Conservation (phyloP, 1,284 basidiomycete species). For the Papiliotrema terrestris region DNA sequence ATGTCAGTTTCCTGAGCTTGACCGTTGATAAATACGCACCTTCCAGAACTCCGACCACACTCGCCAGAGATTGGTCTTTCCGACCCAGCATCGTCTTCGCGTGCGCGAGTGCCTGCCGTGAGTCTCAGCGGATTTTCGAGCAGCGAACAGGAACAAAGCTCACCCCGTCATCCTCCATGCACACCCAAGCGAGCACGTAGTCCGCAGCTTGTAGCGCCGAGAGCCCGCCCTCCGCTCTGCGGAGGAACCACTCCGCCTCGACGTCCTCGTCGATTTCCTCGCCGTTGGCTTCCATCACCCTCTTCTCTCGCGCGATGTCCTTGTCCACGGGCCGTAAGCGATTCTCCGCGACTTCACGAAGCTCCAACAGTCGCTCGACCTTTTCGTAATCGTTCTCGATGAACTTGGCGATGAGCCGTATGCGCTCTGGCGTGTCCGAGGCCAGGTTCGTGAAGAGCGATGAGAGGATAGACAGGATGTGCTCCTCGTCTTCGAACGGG, state of each 20-base stretch:
- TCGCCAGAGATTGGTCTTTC: constrained; percentile 51
- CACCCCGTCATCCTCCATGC: constrained; percentile 98
- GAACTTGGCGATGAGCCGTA: constrained; percentile 87
- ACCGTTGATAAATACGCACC: constrained; percentile 22
- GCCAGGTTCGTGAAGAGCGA: constrained; percentile 85
- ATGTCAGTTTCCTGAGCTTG: not conserved
- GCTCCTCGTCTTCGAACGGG: constrained; percentile 76
- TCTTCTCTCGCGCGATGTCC: constrained; percentile 64
- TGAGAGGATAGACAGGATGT: constrained; percentile 81
- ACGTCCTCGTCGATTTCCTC: constrained; percentile 62
- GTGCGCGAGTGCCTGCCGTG: constrained; percentile 60
- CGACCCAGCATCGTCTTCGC: constrained; percentile 68
- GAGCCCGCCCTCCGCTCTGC: constrained; percentile 77
- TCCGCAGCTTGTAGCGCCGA: constrained; percentile 87
- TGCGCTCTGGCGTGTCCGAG: constrained; percentile 75
- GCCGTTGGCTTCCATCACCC: constrained; percentile 60
- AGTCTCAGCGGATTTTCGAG: constrained; percentile 2
- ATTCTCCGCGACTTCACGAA: constrained; percentile 65
- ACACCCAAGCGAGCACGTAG: constrained; percentile 89
- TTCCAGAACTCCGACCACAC: constrained; percentile 31
- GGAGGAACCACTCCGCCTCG: constrained; percentile 76
- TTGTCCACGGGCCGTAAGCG: constrained; percentile 61
- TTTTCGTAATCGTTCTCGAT: constrained; percentile 89
- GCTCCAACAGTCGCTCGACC: constrained; percentile 84
- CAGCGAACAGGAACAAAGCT: constrained; percentile 39